These are phyloP conservation scores for Polytrichum formosum DNA, from an alignment of 225 moss, liverwort and hornwort genomes.

Conservation along the genomic window DNA sequence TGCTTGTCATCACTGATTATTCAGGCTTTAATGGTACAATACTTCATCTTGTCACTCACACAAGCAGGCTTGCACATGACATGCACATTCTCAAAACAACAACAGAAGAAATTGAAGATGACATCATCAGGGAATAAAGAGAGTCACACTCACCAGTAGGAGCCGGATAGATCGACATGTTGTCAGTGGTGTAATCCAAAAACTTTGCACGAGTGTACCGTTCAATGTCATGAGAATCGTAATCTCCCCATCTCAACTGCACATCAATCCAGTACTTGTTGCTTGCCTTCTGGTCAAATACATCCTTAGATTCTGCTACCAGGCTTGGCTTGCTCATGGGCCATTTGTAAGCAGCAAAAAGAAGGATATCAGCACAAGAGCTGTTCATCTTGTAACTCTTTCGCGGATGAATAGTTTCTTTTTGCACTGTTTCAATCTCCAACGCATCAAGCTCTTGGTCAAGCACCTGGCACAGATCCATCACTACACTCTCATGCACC, in stretches of 20 bases:
- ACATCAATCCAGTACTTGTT: constrained; percentile 99
- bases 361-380: constrained; percentile 94
- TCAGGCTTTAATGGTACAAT: constrained; percentile 11
- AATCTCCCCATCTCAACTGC: constrained; percentile 97
- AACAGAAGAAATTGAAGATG: no score
- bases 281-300: constrained; percentile 97
- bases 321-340: constrained; percentile 99
- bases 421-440: constrained; percentile 99
- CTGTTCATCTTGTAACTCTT: constrained; percentile 99
- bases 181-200: constrained; percentile 97
- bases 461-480: constrained; percentile 99
- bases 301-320: constrained; percentile 97
- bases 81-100: background rate
- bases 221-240: constrained; percentile 99
- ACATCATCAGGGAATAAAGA: background rate
- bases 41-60: no score
- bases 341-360: constrained; percentile 99
- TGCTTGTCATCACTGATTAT: background rate
- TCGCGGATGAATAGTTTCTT: constrained; percentile 98
- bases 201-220: constrained; percentile 99
- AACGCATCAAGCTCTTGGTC: constrained; percentile 99
- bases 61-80: background rate
- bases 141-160: constrained; percentile 54
- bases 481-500: constrained; percentile 99
- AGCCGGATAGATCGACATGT: constrained; percentile 99